phyloP scores from a whole-genome alignment of 2,329 filamentous ascomycete species.

The Paraphoma sp. region DNA sequence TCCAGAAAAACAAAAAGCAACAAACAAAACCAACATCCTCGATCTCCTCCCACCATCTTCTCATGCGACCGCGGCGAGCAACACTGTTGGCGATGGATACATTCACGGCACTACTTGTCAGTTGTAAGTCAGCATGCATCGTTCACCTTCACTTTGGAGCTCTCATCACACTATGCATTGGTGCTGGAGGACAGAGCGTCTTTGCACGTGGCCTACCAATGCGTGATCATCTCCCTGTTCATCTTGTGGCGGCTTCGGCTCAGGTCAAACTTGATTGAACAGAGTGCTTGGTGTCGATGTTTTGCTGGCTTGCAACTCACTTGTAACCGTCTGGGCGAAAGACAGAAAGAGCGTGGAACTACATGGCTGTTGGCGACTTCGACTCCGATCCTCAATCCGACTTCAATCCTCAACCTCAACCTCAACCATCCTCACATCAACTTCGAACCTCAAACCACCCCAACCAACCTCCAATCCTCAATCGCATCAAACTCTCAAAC shows the following conservation, averaged over 20 bases:
- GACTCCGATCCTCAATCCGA: not conserved
- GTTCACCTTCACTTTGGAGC: not conserved
- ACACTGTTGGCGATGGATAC: conserved; percentile 1
- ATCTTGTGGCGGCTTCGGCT: conserved; percentile 4
- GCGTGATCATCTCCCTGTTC: not conserved
- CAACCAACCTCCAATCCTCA: not conserved
- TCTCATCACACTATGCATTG: not conserved
- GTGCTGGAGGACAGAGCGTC: conserved; percentile 4
- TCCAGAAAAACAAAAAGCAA: not conserved
- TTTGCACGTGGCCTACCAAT: conserved; percentile 1
- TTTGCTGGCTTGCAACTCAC: not conserved
- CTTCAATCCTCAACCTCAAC: not conserved
- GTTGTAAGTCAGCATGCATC: not conserved
- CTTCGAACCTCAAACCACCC: not conserved
- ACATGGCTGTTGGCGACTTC: conserved; percentile 3
- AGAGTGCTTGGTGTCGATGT: not conserved
- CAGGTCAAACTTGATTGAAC: conserved; percentile 5
- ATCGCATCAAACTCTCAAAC: not conserved
- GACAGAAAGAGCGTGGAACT: conserved; percentile 5
- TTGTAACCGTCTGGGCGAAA: conserved; percentile 1
- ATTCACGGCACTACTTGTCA: conserved; percentile 2
- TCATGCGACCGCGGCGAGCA: conserved; percentile 2
- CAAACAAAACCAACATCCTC: not conserved
- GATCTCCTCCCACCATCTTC: not conserved
- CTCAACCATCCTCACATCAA: not conserved